phyloP scores from a whole-genome alignment of 2,329 filamentous ascomycete genomes.

The Hortaea werneckii region DNA sequence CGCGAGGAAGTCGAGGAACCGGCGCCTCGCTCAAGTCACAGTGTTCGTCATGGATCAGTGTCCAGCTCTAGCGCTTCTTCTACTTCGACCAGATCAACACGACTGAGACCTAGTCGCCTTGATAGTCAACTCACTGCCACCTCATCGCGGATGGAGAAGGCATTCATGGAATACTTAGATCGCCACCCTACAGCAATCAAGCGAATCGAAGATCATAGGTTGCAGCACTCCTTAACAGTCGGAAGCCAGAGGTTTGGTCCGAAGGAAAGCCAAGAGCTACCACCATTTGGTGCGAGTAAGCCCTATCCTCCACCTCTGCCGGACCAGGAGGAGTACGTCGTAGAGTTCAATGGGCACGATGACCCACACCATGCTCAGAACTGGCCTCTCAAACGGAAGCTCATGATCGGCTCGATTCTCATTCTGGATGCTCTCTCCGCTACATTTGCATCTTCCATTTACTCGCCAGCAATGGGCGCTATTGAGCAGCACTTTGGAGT shows the following conservation, averaged over 20 bases:
- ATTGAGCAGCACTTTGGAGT: conserved; percentile 36
- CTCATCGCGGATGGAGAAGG: conserved; percentile 33
- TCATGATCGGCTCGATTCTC: conserved; percentile 53
- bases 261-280: conserved; percentile 41
- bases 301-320: conserved; percentile 60
- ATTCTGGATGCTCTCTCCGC: conserved; percentile 61
- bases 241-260: conserved; percentile 33
- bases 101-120: neutral
- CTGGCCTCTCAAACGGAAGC: conserved; percentile 71
- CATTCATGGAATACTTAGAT: conserved; percentile 42
- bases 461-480: conserved; percentile 31
- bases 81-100: neutral
- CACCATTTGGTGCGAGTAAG: conserved; percentile 64
- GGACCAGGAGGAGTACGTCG: conserved; percentile 65
- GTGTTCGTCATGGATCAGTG: conserved; percentile 11
- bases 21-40: conserved; percentile 53
- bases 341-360: conserved; percentile 70
- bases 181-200: conserved; percentile 58
- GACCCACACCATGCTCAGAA: conserved; percentile 78
- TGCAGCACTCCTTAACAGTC: conserved; percentile 64
- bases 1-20: conserved; percentile 38
- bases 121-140: conserved; percentile 7
- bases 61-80: neutral
- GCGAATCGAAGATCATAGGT: conserved; percentile 60
- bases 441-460: conserved; percentile 47